phyloP scores from a whole-genome alignment of 2,329 filamentous ascomycete species.

The Spiromastix sp. region DNA sequence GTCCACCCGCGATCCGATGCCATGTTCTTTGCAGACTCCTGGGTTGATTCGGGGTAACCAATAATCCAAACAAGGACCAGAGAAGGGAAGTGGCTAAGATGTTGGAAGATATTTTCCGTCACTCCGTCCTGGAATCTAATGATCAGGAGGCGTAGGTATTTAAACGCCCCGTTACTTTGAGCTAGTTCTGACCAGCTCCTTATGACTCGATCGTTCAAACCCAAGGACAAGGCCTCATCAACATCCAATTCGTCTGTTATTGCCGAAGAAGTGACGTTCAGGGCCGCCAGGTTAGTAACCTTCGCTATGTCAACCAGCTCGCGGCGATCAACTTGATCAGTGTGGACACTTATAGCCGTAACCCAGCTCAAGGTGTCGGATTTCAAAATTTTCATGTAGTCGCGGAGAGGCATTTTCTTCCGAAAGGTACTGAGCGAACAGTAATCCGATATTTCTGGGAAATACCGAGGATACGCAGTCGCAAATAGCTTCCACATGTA shows the following conservation, averaged over 20 bases:
- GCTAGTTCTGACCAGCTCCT: conserved; percentile 32
- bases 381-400: conserved; percentile 27
- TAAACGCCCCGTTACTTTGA: conserved; percentile 21
- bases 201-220: conserved; percentile 29
- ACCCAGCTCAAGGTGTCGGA: conserved; percentile 25
- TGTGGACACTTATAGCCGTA: conserved; percentile 24
- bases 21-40: conserved; percentile 11
- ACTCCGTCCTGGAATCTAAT: conserved; percentile 24
- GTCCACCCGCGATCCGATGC: conserved; percentile 21
- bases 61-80: conserved; percentile 25
- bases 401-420: conserved; percentile 20
- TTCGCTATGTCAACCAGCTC: conserved; percentile 30
- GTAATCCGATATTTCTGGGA: conserved; percentile 18
- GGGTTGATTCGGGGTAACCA: conserved; percentile 21
- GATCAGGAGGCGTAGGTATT: conserved; percentile 27
- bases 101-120: conserved; percentile 22
- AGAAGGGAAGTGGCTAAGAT: conserved; percentile 25
- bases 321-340: conserved; percentile 18
- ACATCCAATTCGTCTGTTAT: conserved; percentile 6
- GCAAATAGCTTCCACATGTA: conserved; percentile 36
- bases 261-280: conserved; percentile 24
- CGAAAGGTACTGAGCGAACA: conserved; percentile 22
- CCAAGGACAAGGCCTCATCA: conserved; percentile 10
- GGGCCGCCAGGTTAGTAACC: conserved; percentile 29
- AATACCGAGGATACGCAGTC: conserved; percentile 26